Evolutionary conservation across 305 asterid species (phyloP), one percentile per base, ranked within the genome.

Genomic region (Fraxinus platypoda): DNA sequence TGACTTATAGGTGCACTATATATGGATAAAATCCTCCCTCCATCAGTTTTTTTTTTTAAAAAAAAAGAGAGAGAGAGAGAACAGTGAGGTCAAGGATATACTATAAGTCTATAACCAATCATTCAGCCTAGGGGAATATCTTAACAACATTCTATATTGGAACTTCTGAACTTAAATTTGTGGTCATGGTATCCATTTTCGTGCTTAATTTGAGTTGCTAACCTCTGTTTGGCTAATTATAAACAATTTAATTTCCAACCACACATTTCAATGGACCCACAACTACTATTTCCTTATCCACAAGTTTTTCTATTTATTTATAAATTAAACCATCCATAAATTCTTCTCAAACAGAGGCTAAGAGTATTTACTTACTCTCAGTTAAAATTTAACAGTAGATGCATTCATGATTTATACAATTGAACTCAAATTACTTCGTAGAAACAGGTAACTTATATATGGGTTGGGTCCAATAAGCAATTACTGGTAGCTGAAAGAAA

Each of bases 401-500:
- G 74, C 2, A 59, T 21, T 59, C 30, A 59, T 59, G 15, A 59
- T 59, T 8, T 8, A 59, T 59, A 21, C 66, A 59, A 59, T 8
- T 59, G 71, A 12, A 38, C 79, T 43, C 17, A 78, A 68, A 59
- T 52, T 71, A 72, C 26, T 76, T 52, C 33, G 8, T 19, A 54
- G 78, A 26, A 19, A 80, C 31, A 7, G 8, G 71, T 62, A 23
- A 23, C 71, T 23, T 62, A 3, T 23, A 57, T 7, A 57, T 19
- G 68, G 68, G 68, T 57, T 3, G 26, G 13, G 71, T 62, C 28
- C 71, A 62, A 23, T 23, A 25, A 62, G 31, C 31, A 62, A 57
- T 62, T 23, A 62, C 17, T n/a, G 35, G 75, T n/a, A 78, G 70
- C 81, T 77, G 37, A 84, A 75, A 11, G 73, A 43, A 21, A 35